Base-by-base conservation (phyloP, 495 filamentous ascomycete species). In the Annulohypoxylon maeteangense region DNA sequence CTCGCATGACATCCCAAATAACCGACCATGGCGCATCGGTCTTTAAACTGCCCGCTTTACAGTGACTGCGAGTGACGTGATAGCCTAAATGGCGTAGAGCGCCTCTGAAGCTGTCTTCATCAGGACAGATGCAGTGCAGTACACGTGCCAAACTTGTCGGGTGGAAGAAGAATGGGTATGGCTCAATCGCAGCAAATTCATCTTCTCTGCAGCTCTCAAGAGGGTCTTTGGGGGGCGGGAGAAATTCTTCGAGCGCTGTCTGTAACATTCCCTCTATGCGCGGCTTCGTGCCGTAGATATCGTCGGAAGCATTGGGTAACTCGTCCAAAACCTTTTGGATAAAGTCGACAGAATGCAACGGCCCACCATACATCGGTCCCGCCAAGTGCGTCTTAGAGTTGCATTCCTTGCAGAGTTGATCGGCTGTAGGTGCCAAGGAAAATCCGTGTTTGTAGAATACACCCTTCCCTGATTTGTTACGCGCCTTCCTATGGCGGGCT, bases 341-440 rank as follows among this genome's bases (percentile, higher is more conserved):
- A 71, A 97, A 99, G 3, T 87, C 84, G 7, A 88, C 81, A 53
- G 93, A 94, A 76, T 98, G 95, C 7, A 99, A 81, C 8, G 91
- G 92, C 2, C 95, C 95, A 51, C 86, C 95, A 84, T 93, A 99
- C 94, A 99, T 97, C 0, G 95, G 95, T 0, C 95, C 95, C 1
- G 88, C 89, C 16, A 98, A 79, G 76, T 97, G 95, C 74, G 91
- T 96, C 64, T 92, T 94, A 66, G 87, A 89, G 7, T 90, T 92
- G 73, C 95, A 99, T 78, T 98, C 93, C 23, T 89, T 85, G 75
- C 95, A 99, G 12, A 81, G 68, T 4, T 81, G 80, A 29, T 82
- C 81, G 8, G 87, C 78, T 0, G 85, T 84, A 0, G 96, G 93
- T 1, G 83, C 94, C 68, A 89, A 82, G 1, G 90, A 87, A 20